phyloP scores from a whole-genome alignment of 352 stramenopile genomes.

The Hyaloperonospora brassicae region DNA sequence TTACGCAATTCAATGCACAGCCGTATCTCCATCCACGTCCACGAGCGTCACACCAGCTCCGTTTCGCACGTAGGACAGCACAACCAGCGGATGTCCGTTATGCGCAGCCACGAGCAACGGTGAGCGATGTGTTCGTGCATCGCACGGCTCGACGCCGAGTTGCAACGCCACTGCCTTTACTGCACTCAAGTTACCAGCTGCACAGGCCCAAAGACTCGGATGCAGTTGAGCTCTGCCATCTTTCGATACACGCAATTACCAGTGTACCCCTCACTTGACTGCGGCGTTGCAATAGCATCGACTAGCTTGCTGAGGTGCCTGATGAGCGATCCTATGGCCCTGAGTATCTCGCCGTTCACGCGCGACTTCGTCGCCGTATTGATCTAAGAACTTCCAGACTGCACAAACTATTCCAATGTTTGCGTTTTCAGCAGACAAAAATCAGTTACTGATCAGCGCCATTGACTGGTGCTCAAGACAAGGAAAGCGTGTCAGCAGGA shows the following conservation, averaged over 20 bases:
- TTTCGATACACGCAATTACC: too few relatives aligned
- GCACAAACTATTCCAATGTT: too few relatives aligned
- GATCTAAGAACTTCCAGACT: conserved; percentile 40
- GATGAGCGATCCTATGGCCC: conserved; percentile 67
- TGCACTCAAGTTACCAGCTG: too few relatives aligned
- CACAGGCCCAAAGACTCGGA: too few relatives aligned
- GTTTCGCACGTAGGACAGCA: conserved; percentile 66
- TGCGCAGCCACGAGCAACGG: conserved; percentile 66
- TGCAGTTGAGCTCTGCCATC: too few relatives aligned
- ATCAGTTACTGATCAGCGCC: conserved; percentile 64
- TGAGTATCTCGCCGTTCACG: conserved; percentile 37
- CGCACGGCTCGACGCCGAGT: too few relatives aligned
- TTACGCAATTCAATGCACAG: conserved; percentile 85
- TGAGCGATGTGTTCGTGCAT: conserved; percentile 62
- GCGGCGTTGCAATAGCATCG: conserved; percentile 45
- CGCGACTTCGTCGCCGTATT: conserved; percentile 35
- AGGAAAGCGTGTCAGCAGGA: conserved; percentile 5
- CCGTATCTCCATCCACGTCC: conserved; percentile 61
- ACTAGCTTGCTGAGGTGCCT: conserved; percentile 49
- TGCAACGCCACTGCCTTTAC: too few relatives aligned
- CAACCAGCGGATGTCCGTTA: conserved; percentile 62
- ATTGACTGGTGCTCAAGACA: conserved; percentile 14
- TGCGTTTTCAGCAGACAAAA: conserved; percentile 43
- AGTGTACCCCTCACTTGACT: conserved; percentile 60
- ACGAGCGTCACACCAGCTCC: conserved; percentile 58